These are phyloP conservation scores for Penicillium verhagenii DNA, from an alignment of 495 filamentous ascomycete genomes.

Conservation along the genomic window DNA sequence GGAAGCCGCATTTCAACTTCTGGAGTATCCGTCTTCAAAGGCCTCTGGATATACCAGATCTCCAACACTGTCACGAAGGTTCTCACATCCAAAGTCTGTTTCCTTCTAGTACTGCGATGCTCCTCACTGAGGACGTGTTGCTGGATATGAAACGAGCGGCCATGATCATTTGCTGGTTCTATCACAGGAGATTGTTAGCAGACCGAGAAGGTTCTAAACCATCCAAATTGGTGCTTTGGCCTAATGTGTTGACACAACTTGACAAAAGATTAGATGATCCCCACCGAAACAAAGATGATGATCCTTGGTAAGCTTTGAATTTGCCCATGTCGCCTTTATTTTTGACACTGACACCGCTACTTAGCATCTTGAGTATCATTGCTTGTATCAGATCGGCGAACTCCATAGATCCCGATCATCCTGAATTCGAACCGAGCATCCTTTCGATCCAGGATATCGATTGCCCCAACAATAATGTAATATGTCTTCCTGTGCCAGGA, in stretches of 20 bases:
- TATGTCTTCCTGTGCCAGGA: neutral
- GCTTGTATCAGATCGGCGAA: constrained; percentile 28
- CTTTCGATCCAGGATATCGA: neutral
- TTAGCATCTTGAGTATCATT: constrained; percentile 30
- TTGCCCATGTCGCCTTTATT: neutral
- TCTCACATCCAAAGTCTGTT: constrained; percentile 52
- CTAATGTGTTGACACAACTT: constrained; percentile 41
- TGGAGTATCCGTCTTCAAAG: constrained; percentile 37
- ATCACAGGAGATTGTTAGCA: constrained; percentile 6
- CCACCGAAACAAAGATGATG: constrained; percentile 4
- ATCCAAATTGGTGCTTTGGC: constrained; percentile 44
- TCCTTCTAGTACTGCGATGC: constrained; percentile 52
- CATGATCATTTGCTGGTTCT: constrained; percentile 60
- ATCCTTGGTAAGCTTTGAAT: constrained; percentile 23
- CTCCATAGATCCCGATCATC: constrained; percentile 1
- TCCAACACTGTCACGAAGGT: constrained; percentile 8
- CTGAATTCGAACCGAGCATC: constrained; percentile 10
- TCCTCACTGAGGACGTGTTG: constrained; percentile 65
- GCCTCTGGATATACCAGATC: constrained; percentile 20
- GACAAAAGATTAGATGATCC: constrained; percentile 18
- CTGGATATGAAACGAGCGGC: constrained; percentile 47
- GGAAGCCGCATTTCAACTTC: constrained; percentile 24
- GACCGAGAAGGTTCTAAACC: constrained; percentile 26
- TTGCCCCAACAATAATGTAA: neutral
- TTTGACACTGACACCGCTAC: neutral